Evolutionary conservation across 495 filamentous ascomycete genomes (phyloP), one percentile per base, ranked within the genome.

Genomic region (Acidomyces sp.): DNA sequence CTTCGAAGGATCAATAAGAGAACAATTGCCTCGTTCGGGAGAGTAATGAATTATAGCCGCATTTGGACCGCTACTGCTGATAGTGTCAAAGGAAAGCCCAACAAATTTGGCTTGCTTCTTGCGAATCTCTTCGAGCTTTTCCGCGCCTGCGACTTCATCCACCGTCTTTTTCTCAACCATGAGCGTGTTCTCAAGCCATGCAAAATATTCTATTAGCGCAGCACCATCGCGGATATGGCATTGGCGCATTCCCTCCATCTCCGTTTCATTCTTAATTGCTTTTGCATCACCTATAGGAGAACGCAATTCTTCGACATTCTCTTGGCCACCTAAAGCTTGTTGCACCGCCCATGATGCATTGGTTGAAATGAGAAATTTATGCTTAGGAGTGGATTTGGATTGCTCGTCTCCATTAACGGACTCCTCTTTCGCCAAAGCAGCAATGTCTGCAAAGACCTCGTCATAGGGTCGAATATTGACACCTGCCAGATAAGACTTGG

Each of bases 11-110:
- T 99, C 87, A 48, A 99, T 83, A 28, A 71, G 68, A 26, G 84
- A 69, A 62, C 92, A 96, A 45, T 65, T 74, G 37, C 83, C 84
- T 37, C 70, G 71, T 52, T 93, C 82, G 0, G 92, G 92, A 53
- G 85, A 88, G 65, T 99, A 99, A 59, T 99, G 92, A 33, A 99
- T 96, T 13, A 99, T 75, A 2, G 92, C 92, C 24, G 87, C 90
- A 63, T 99, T 96, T 16, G 90, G 63, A 4, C 92, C 92, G 1
- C 85, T 93, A 0, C 87, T 92, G 9, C 90, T 96, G 47, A 99
- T 96, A 3, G 92, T 94, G 49, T 84, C 77, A 52, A 99, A 99
- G 3, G 87, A 94, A 6, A 96, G 70, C 17, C 92, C 92, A 35
- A 82, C 85, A 56, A 87, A 96, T 41, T 82, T 67, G 32, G 85